These are phyloP conservation scores for Sugiyamaella japonica DNA, from an alignment of 1,139 yeast genomes.

Conservation along the genomic window DNA sequence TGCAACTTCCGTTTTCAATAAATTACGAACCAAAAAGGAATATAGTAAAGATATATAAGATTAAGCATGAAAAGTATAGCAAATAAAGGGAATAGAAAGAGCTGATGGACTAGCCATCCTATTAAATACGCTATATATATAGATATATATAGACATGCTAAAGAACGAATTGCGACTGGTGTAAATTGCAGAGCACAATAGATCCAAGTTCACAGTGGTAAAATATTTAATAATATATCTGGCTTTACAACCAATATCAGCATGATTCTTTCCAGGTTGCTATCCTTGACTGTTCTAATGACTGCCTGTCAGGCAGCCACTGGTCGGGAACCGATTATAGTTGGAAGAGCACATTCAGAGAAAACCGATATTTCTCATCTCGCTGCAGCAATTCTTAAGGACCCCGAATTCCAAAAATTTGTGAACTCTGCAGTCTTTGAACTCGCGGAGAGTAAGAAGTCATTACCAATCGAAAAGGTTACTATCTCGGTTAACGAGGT, in stretches of 20 bases:
- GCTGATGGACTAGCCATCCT: neutral
- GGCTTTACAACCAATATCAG: neutral
- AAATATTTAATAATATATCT: neutral
- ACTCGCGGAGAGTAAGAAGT: neutral
- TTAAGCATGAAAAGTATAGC: slow-evolving; percentile 3
- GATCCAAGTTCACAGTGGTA: neutral
- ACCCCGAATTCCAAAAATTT: slow-evolving; percentile 7
- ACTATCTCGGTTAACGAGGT: neutral
- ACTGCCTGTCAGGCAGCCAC: slow-evolving; percentile 4
- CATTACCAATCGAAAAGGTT: neutral
- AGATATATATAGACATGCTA: slow-evolving; percentile 1
- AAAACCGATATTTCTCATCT: slow-evolving; percentile 1
- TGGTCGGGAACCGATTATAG: neutral
- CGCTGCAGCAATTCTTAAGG: slow-evolving; percentile 10
- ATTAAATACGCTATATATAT: neutral
- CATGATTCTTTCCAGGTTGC: neutral
- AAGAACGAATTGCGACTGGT: neutral
- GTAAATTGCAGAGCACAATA: neutral
- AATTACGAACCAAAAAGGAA: neutral
- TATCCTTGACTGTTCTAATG: neutral
- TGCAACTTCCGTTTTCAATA: slow-evolving; percentile 3
- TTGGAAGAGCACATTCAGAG: slow-evolving; percentile 1
- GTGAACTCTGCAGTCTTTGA: slow-evolving; percentile 7
- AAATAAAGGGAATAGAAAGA: slow-evolving; percentile 4
- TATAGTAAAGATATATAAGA: neutral